Conservation (phyloP, 257 asterid genomes). For the Buddleja alternifolia region DNA sequence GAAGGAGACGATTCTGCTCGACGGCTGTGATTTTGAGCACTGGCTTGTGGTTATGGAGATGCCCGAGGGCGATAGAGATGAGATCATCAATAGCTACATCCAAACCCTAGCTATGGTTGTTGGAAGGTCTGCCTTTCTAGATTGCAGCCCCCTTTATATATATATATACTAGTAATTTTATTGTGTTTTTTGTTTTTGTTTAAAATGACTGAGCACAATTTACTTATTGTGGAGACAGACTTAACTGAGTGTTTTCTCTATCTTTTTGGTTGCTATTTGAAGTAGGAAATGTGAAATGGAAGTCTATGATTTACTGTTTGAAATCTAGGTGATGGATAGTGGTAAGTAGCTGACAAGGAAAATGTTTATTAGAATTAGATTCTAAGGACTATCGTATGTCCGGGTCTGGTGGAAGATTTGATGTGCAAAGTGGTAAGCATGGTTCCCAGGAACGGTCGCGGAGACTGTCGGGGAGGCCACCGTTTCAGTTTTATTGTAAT, state of each 20-base stretch:
- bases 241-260: neutral
- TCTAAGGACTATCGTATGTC: neutral
- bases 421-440: neutral
- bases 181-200: neutral
- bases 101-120: conserved; percentile 70
- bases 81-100: conserved; percentile 73
- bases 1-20: conserved; percentile 90
- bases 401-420: neutral
- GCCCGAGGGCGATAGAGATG: conserved; percentile 85
- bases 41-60: conserved; percentile 96
- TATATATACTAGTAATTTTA: neutral
- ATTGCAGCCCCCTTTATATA: neutral
- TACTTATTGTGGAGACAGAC: neutral
- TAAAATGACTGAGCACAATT: neutral
- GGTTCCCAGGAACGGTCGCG: too few species aligned
- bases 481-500: too few species aligned
- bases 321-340: neutral
- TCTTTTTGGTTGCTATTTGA: neutral
- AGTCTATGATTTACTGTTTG: neutral
- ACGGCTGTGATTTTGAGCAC: conserved; percentile 97
- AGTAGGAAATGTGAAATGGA: neutral
- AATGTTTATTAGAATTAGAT: neutral
- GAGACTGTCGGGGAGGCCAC: too few species aligned
- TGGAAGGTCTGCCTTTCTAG: conserved; percentile 62
- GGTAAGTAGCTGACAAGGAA: neutral